Evolutionary conservation across 2,329 filamentous ascomycete genomes (phyloP).

Genomic region (Aureobasidium uvarum): DNA sequence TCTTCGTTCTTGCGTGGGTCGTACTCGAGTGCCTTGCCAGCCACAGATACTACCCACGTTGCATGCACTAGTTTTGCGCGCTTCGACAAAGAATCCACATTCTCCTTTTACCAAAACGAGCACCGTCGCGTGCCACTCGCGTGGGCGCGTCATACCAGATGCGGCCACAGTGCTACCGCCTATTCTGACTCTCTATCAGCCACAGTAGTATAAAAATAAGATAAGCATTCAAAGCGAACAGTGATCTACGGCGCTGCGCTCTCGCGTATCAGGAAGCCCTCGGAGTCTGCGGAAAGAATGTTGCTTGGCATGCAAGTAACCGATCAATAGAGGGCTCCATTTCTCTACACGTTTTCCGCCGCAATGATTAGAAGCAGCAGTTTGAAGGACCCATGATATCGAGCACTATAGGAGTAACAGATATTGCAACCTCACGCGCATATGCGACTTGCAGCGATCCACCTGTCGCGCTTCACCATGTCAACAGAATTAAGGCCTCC

Average conservation of each 20-base stretch:
- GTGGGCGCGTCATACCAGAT: slow-evolving; percentile 19
- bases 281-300: slow-evolving; percentile 6
- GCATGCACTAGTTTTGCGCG: slow-evolving; percentile 11
- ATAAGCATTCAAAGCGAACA: slow-evolving; percentile 14
- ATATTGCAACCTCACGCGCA: slow-evolving; percentile 1
- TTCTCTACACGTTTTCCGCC: background rate
- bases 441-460: slow-evolving; percentile 6
- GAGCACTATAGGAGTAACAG: background rate
- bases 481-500: slow-evolving; percentile 10
- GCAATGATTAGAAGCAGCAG: slow-evolving; percentile 2
- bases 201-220: slow-evolving; percentile 15
- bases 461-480: slow-evolving; percentile 21
- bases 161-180: slow-evolving; percentile 2
- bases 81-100: background rate
- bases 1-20: background rate
- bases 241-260: slow-evolving; percentile 3
- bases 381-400: background rate
- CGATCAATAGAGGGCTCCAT: slow-evolving; percentile 9
- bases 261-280: slow-evolving; percentile 9
- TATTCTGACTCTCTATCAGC: background rate
- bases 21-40: slow-evolving; percentile 1
- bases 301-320: slow-evolving; percentile 20
- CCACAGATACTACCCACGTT: slow-evolving; percentile 16
- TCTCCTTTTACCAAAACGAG: slow-evolving; percentile 4
- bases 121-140: slow-evolving; percentile 2